A percentile compares a stretch with the other conserved stretches of the same genome.
Conservation (phyloP, 176 grass and related monocot genomes). For the Lolium rigidum region DNA sequence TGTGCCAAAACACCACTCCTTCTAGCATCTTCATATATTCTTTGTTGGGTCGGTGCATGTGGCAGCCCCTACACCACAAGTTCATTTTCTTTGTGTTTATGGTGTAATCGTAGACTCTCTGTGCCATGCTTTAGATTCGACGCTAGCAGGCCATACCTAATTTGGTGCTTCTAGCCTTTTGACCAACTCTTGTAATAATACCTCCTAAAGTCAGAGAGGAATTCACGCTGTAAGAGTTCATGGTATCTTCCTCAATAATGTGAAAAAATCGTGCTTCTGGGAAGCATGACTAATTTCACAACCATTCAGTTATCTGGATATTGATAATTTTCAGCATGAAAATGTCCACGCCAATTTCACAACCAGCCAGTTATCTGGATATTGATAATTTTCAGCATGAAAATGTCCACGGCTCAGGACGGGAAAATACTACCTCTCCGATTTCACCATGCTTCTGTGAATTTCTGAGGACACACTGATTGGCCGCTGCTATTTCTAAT, state of each 20-base stretch:
- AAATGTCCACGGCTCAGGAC: too few species aligned
- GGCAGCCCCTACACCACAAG: constrained; percentile 35
- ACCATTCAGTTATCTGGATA: too few species aligned
- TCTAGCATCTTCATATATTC: not conserved
- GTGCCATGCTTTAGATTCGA: constrained; percentile 8
- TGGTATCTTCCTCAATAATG: too few species aligned
- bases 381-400: too few species aligned
- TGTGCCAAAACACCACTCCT: too few species aligned
- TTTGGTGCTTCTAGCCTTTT: not conserved
- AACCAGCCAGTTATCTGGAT: too few species aligned
- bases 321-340: too few species aligned
- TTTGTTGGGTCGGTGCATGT: constrained; percentile 12
- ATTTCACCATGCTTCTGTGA: not conserved
- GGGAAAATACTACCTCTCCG: too few species aligned
- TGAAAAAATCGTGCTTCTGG: too few species aligned
- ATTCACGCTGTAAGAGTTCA: not conserved
- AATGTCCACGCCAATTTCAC: too few species aligned
- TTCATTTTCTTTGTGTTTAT: constrained; percentile 9
- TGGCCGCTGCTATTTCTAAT: not conserved
- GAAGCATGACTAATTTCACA: too few species aligned
- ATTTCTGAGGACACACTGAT: not conserved
- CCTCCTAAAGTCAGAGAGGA: not conserved
- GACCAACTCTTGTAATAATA: not conserved
- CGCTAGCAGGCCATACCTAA: not conserved
- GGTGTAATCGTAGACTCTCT: not conserved